Percentiles rank a stretch among this genome's conserved stretches.
Evolutionary conservation across 129 eudicot genomes (phyloP).

Genomic region (Arctium minus): DNA sequence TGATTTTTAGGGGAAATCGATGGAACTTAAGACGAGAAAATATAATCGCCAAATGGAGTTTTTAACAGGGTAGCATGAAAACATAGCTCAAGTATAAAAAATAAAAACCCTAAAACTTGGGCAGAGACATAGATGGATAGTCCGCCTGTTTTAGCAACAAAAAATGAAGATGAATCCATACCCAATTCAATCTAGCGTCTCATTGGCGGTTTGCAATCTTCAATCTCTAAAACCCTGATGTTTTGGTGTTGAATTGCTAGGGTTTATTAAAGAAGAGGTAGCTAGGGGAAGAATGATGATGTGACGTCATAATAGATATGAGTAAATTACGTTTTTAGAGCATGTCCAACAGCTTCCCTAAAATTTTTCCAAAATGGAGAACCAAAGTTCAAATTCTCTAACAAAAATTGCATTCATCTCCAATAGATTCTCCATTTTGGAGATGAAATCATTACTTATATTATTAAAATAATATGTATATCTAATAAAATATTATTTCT

Average conservation of each 20-base stretch:
- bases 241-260: conserved; percentile 16
- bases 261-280: conserved; percentile 20
- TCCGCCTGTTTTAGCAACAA: not conserved
- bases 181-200: conserved; percentile 12
- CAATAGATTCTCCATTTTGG: no score
- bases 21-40: not conserved
- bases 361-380: no score
- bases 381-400: no score
- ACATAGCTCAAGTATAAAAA: not conserved
- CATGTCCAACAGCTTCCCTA: no score
- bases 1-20: not conserved
- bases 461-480: no score
- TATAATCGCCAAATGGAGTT: not conserved
- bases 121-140: not conserved
- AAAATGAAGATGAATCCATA: not conserved
- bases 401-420: no score
- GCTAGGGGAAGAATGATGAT: not conserved
- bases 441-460: no score
- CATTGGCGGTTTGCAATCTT: conserved; percentile 15
- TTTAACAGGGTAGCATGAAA: not conserved
- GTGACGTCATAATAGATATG: not conserved
- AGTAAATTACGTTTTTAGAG: no score
- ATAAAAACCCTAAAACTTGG: conserved; percentile 6
- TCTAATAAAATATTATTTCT: no score
- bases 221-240: conserved; percentile 17